Base-by-base conservation (phyloP, 192 early-diverging fungal genomes). In the Podila minutissima region DNA sequence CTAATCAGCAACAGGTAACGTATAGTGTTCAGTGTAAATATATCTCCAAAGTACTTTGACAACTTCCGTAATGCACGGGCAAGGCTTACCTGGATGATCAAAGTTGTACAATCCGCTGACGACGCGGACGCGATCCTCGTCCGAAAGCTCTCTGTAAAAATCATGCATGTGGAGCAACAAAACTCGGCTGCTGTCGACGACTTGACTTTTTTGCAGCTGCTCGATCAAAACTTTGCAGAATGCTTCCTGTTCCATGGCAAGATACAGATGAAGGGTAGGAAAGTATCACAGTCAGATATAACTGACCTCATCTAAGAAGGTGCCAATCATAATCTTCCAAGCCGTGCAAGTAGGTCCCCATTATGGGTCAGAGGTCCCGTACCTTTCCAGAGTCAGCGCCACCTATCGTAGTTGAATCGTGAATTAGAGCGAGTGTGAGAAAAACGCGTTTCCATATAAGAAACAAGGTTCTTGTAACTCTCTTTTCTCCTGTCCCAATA, bases 111-210 rank as follows among this genome's bases (percentile, higher is more conserved):
- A 69, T 41, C 89, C 90, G 29, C 62, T 62, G 19, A 84, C 84
- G 9, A 84, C 79, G 49, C 87, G 66, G 58, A 62, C 81, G 9
- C 83, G 83, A 46, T 94, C 92, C 32, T 87, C 84, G 11, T 81
- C 69, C 11, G 82, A 71, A 29, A 92, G 83, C 60, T 90, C 89
- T 37, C 76, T 87, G 67, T 92, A 89, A 64, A 91, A 94, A 72
- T 92, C 89, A 59, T 92, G 90, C 63, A 93, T 72, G 64, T 90
- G 87, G 58, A 92, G 84, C 50, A 90, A 66, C 49, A 88, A 78
- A 53, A 89, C 88, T 10, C 84, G 85, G 22, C 70, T 79, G 60
- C 76, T 79, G 17, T 79, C 76, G n/a, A 79, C 70, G 2, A 79
- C 66, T 29, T 85, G 84, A 11, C 76, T 85, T 53, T 86, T 83